Evolutionary conservation across 2,329 filamentous ascomycete genomes (phyloP).

Genomic region (Alternaria sp.): DNA sequence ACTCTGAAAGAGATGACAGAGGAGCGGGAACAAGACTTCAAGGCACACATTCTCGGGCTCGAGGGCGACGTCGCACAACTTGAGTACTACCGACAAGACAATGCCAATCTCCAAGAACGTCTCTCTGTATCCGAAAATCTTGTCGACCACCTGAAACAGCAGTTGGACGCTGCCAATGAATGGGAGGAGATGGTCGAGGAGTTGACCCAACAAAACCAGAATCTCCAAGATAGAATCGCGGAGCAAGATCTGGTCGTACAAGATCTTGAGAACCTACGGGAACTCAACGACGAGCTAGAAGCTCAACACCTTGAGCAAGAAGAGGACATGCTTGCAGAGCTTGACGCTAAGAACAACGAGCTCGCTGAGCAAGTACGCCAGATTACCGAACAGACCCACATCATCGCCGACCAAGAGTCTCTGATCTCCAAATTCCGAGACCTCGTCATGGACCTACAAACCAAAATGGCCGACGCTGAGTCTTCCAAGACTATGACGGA

Average conservation of each 20-base stretch:
- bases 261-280: slow-evolving; percentile 86
- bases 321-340: slow-evolving; percentile 91
- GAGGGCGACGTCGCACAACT: slow-evolving; percentile 41
- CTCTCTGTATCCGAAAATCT: slow-evolving; percentile 74
- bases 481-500: slow-evolving; percentile 92
- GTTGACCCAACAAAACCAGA: slow-evolving; percentile 84
- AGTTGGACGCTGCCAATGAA: slow-evolving; percentile 85
- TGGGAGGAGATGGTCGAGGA: slow-evolving; percentile 95
- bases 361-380: slow-evolving; percentile 82
- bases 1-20: slow-evolving; percentile 85
- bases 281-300: slow-evolving; percentile 93
- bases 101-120: slow-evolving; percentile 73
- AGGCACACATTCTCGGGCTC: slow-evolving; percentile 53
- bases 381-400: slow-evolving; percentile 76
- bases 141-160: slow-evolving; percentile 85
- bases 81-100: slow-evolving; percentile 61
- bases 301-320: slow-evolving; percentile 91
- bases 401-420: slow-evolving; percentile 86
- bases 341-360: slow-evolving; percentile 84
- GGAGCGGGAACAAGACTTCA: slow-evolving; percentile 81
- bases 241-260: slow-evolving; percentile 82
- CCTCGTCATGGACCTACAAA: slow-evolving; percentile 83
- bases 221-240: slow-evolving; percentile 80
- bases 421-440: slow-evolving; percentile 88
- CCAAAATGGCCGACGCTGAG: slow-evolving; percentile 87